A percentile compares a stretch with the other conserved stretches of the same genome.
phyloP scores from a whole-genome alignment of 352 stramenopile genomes.

The Phytopythium aichiense region DNA sequence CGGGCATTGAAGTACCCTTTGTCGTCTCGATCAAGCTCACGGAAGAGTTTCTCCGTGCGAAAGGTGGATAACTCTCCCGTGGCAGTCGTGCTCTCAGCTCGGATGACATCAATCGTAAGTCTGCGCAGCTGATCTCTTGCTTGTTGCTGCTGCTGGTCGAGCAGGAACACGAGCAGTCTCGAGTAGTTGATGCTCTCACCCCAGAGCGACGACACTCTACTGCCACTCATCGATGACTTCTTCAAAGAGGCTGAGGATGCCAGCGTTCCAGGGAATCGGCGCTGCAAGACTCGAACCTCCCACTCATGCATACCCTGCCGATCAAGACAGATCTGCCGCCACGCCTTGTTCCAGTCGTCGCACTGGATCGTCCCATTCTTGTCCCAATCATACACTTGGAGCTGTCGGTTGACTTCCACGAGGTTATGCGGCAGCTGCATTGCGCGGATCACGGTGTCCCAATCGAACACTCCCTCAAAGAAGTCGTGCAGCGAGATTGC shows the following conservation, averaged over 20 bases:
- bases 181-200: slow-evolving; percentile 35
- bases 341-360: slow-evolving; percentile 49
- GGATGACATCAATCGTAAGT: slow-evolving; percentile 20
- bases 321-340: slow-evolving; percentile 18
- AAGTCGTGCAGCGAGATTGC: slow-evolving; percentile 28
- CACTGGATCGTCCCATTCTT: slow-evolving; percentile 25
- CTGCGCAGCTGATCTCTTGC: slow-evolving; percentile 16
- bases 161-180: slow-evolving; percentile 42
- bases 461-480: slow-evolving; percentile 49
- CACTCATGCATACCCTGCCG: slow-evolving; percentile 23
- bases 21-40: slow-evolving; percentile 24
- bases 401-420: slow-evolving; percentile 35
- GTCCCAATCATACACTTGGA: slow-evolving; percentile 50
- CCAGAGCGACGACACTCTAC: not conserved
- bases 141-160: slow-evolving; percentile 32
- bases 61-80: slow-evolving; percentile 17
- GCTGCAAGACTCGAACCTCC: slow-evolving; percentile 35
- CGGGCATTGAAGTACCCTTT: slow-evolving; percentile 43
- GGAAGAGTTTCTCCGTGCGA: slow-evolving; percentile 31
- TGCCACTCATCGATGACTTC: not conserved
- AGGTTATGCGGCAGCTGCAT: slow-evolving; percentile 34
- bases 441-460: slow-evolving; percentile 15
- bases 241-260: not conserved
- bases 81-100: slow-evolving; percentile 8
- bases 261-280: slow-evolving; percentile 21